A percentile compares a stretch with the other conserved stretches of the same genome.
Conservation (phyloP, 1,139 yeast species). For the Arxiozyma telluris region DNA sequence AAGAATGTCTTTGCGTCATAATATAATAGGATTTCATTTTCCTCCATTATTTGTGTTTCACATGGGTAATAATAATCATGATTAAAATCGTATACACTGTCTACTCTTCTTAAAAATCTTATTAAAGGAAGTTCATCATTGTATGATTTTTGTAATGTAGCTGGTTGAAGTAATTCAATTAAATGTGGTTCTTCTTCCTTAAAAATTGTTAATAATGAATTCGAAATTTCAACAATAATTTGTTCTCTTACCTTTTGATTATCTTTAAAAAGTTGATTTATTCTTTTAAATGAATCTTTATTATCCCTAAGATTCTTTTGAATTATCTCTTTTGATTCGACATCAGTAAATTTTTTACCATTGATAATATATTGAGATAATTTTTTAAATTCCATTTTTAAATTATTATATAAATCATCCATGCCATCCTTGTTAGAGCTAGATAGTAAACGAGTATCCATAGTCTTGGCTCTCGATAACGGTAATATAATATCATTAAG, state of each 20-base stretch:
- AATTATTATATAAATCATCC: not conserved
- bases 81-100: conserved; percentile 37
- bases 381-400: not conserved
- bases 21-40: conserved; percentile 38
- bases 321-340: conserved; percentile 16
- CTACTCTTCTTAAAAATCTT: conserved; percentile 29
- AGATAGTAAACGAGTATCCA: not conserved
- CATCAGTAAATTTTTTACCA: conserved; percentile 11
- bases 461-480: conserved; percentile 3
- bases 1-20: conserved; percentile 42
- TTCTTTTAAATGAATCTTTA: conserved; percentile 36
- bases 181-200: conserved; percentile 14
- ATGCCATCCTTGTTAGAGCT: not conserved
- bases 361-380: conserved; percentile 10
- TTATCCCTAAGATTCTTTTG: conserved; percentile 10
- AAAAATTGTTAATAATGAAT: conserved; percentile 18
- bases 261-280: conserved; percentile 40
- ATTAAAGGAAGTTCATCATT: conserved; percentile 27
- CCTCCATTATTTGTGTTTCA: conserved; percentile 34
- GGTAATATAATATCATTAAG: conserved; percentile 1
- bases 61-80: conserved; percentile 50
- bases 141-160: conserved; percentile 18
- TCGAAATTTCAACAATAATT: conserved; percentile 38
- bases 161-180: conserved; percentile 26
- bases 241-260: conserved; percentile 45